Percentiles rank a stretch among this genome's conserved stretches.
Conservation (phyloP, 2,329 filamentous ascomycete genomes). For the Arthrobotrys iridis region DNA sequence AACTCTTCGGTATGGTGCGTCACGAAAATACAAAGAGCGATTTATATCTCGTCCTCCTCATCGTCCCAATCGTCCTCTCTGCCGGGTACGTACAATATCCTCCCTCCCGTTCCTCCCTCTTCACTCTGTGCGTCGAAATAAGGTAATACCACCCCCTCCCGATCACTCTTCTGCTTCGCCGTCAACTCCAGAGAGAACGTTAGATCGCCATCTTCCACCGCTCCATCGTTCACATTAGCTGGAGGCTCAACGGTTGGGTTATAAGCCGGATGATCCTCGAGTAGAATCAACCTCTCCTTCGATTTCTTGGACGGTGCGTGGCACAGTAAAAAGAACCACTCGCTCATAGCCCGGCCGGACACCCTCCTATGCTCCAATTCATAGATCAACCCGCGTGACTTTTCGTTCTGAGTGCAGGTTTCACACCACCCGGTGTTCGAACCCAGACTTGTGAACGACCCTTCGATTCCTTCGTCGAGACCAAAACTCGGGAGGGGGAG, state of each 20-base stretch:
- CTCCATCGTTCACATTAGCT: constrained; percentile 59
- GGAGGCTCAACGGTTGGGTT: constrained; percentile 64
- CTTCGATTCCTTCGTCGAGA: constrained; percentile 78
- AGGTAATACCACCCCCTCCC: constrained; percentile 89
- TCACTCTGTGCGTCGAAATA: constrained; percentile 96
- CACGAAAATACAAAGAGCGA: neutral
- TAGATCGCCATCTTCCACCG: constrained; percentile 65
- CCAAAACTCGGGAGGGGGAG: constrained; percentile 81
- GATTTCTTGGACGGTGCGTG: constrained; percentile 46
- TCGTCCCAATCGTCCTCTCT: constrained; percentile 94
- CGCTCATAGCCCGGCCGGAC: constrained; percentile 79
- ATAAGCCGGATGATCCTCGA: constrained; percentile 81
- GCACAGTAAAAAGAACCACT: constrained; percentile 70
- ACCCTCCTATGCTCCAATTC: constrained; percentile 78
- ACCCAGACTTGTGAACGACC: constrained; percentile 75
- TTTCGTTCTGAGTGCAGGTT: constrained; percentile 62
- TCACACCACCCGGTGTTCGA: constrained; percentile 62
- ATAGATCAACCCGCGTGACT: constrained; percentile 75
- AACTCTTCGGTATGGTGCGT: too few species aligned
- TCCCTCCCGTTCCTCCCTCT: constrained; percentile 82
- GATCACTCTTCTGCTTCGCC: constrained; percentile 85
- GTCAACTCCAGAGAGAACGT: constrained; percentile 90
- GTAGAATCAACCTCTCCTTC: constrained; percentile 69
- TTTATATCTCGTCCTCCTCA: constrained; percentile 87
- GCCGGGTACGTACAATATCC: constrained; percentile 97